Evolutionary conservation across 306 rosid species (phyloP).

Genomic region (Carpinus viminea): DNA sequence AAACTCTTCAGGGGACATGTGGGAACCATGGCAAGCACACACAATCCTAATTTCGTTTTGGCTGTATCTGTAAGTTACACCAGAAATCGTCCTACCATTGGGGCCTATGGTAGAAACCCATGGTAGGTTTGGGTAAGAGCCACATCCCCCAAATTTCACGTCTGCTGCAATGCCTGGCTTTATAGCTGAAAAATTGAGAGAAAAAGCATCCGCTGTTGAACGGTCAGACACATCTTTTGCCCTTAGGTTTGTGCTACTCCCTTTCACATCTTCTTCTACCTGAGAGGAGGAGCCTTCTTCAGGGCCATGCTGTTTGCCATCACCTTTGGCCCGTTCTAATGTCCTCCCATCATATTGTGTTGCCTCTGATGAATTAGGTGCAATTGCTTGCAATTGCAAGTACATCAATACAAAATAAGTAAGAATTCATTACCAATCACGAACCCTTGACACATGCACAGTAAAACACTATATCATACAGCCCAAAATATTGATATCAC

Average conservation of each 20-base stretch:
- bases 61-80: constrained; percentile 79
- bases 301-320: constrained; percentile 58
- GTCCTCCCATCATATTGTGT: constrained; percentile 58
- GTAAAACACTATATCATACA: not conserved
- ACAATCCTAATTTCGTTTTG: constrained; percentile 75
- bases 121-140: constrained; percentile 84
- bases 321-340: constrained; percentile 60
- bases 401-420: constrained; percentile 33
- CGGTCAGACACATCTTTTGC: constrained; percentile 65
- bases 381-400: constrained; percentile 49
- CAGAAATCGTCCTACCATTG: constrained; percentile 85
- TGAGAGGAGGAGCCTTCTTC: constrained; percentile 78
- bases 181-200: constrained; percentile 64
- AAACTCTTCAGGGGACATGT: constrained; percentile 90
- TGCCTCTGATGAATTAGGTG: constrained; percentile 54
- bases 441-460: not conserved
- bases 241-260: constrained; percentile 65
- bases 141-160: constrained; percentile 85
- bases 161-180: constrained; percentile 89
- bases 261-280: constrained; percentile 70
- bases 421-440: constrained; percentile 26
- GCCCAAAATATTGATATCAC: not conserved
- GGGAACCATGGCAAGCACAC: constrained; percentile 91
- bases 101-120: constrained; percentile 97
- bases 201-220: constrained; percentile 48